Percentiles rank a stretch among this genome's conserved stretches.
phyloP scores from a whole-genome alignment of 495 filamentous ascomycete species.

The Pyrenula aspistea region DNA sequence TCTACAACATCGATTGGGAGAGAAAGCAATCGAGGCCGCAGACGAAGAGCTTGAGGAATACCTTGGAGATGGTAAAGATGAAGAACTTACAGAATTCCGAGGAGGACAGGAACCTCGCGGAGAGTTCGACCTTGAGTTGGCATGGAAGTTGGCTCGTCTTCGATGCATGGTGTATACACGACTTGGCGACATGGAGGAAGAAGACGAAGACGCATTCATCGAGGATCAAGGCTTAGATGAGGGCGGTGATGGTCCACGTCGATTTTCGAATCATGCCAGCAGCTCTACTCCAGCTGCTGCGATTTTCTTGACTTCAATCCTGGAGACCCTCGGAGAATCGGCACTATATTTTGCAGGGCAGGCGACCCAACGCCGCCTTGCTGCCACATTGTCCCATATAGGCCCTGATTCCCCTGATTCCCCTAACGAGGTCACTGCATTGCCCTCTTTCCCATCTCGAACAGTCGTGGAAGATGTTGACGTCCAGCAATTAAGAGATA shows the following conservation, averaged over 20 bases:
- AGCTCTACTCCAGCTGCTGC: constrained; percentile 84
- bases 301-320: constrained; percentile 87
- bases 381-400: constrained; percentile 26
- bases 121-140: constrained; percentile 73
- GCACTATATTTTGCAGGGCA: constrained; percentile 79
- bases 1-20: constrained; percentile 76
- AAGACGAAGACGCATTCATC: constrained; percentile 83
- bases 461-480: constrained; percentile 81
- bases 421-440: background rate
- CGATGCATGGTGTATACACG: constrained; percentile 98
- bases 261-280: constrained; percentile 45
- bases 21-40: constrained; percentile 74
- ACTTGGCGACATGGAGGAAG: constrained; percentile 92
- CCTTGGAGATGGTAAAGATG: constrained; percentile 61
- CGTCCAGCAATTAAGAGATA: constrained; percentile 82
- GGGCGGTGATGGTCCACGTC: constrained; percentile 30
- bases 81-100: constrained; percentile 44
- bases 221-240: constrained; percentile 55
- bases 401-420: background rate
- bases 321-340: constrained; percentile 91
- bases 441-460: constrained; percentile 35
- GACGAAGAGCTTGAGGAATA: constrained; percentile 89
- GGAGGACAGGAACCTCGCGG: constrained; percentile 36
- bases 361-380: constrained; percentile 64
- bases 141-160: constrained; percentile 85